Evolutionary conservation across 2,329 filamentous ascomycete genomes (phyloP), one percentile per base, ranked within the genome.

Genomic region (Aspergillus chevalieri): DNA sequence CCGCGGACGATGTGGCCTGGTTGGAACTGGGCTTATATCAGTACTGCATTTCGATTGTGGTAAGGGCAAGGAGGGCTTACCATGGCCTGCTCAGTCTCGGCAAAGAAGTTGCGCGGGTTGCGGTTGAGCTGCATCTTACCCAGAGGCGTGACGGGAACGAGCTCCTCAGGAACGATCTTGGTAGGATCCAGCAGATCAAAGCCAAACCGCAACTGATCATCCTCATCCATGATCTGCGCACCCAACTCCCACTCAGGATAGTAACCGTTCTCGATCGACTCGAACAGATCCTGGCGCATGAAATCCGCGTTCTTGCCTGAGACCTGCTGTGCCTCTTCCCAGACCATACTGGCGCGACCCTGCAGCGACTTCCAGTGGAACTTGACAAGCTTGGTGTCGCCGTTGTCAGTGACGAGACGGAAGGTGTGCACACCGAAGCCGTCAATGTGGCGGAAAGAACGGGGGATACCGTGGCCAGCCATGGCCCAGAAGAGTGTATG

Each of bases 181-280:
- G 86, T 89, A 0, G 86, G 78, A 57, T 90, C 86, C 1, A 89
- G 65, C 6, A 89, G 68, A 57, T 90, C 85, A 51, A 89, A 88
- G 2, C 84, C 84, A 58, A 82, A 89, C 3, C 78, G 77, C 10
- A 84, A 69, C 36, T 79, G 80, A 55, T 87, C 78, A 6, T 80
- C 76, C 56, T 89, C 85, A 3, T 86, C 77, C 59, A 90, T 79
- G 43, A 89, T 75, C 68, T 90, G 86, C 1, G 85, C 80, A 48
- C 78, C 78, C 4, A 87, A 74, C 65, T 88, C 84, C 84, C 85
- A 91, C 57, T 87, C 83, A 0, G 86, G 86, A 44, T 70, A 84
- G 28, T 80, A 77, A 0, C 82, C 84, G 3, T 79, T 77, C 47
- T 82, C 81, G 53, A 91, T 90, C 28, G 84, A 79, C 9, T 88